Conservation (phyloP, 2,329 filamentous ascomycete species). For the Dactylellina cionopaga region DNA sequence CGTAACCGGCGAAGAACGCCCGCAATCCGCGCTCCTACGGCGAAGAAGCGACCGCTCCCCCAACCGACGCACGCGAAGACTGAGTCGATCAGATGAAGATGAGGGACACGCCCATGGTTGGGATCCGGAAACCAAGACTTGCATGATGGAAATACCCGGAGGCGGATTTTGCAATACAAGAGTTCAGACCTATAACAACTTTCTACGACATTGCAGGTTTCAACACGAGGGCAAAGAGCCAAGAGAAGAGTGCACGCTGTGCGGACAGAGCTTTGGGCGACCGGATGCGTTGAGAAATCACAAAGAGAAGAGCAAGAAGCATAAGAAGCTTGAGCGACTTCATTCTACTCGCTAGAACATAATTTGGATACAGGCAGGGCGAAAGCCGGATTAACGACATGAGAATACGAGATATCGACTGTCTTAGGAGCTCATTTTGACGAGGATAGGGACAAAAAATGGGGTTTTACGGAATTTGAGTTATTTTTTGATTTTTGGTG, state of each 20-base stretch:
- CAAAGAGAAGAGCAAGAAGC: constrained; percentile 51
- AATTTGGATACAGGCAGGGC: not conserved
- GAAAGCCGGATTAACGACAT: too few species aligned
- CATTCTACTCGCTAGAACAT: constrained; percentile 22
- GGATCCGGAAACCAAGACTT: constrained; percentile 40
- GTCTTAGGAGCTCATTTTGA: not conserved
- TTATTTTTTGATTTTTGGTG: constrained; percentile 7
- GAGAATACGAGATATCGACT: not conserved
- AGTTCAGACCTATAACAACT: constrained; percentile 50
- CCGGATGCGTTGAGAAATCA: constrained; percentile 51
- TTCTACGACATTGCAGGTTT: constrained; percentile 49
- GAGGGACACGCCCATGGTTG: constrained; percentile 43
- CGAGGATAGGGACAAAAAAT: constrained; percentile 9
- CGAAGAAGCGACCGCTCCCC: constrained; percentile 46
- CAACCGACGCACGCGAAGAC: constrained; percentile 33
- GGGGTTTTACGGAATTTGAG: not conserved
- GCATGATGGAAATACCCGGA: constrained; percentile 29
- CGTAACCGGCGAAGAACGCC: constrained; percentile 27
- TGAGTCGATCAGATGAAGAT: constrained; percentile 49
- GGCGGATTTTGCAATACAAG: constrained; percentile 42
- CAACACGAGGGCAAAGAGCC: constrained; percentile 48
- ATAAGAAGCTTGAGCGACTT: constrained; percentile 48
- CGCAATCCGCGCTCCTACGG: constrained; percentile 39
- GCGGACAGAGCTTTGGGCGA: constrained; percentile 45
- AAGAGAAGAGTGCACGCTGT: constrained; percentile 47